phyloP scores from a whole-genome alignment of 1,284 basidiomycete genomes.

The Rhizoctonia solani region DNA sequence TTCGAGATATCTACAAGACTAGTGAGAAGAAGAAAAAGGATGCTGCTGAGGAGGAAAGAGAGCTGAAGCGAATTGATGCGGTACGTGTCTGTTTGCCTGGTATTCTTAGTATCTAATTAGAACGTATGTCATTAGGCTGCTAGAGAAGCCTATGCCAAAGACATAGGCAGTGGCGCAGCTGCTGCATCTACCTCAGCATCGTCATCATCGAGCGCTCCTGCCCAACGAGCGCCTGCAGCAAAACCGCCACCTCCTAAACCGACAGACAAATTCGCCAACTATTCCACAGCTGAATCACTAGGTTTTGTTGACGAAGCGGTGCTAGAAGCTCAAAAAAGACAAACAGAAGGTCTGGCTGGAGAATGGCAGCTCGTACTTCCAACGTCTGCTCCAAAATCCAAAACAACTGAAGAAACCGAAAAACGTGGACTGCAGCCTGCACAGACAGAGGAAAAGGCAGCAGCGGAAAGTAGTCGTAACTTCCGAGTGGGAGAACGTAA shows the following conservation, averaged over 20 bases:
- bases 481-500: constrained; percentile 22
- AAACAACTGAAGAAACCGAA: not conserved
- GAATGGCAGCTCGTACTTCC: constrained; percentile 59
- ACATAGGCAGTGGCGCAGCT: constrained; percentile 64
- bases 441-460: constrained; percentile 19
- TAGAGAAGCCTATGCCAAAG: constrained; percentile 70
- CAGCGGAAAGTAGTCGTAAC: constrained; percentile 25
- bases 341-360: constrained; percentile 74
- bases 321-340: constrained; percentile 61
- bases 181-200: constrained; percentile 29
- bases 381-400: not conserved
- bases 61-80: constrained; percentile 84
- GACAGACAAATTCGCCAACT: constrained; percentile 77
- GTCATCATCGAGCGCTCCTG: constrained; percentile 45
- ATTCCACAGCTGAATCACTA: constrained; percentile 82
- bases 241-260: constrained; percentile 53
- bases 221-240: constrained; percentile 48
- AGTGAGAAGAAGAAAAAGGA: constrained; percentile 88
- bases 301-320: constrained; percentile 77
- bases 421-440: constrained; percentile 19
- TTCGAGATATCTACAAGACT: constrained; percentile 90
- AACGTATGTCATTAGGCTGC: constrained; percentile 58
- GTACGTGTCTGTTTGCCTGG: constrained; percentile 51
- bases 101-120: constrained; percentile 19
- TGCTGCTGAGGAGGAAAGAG: constrained; percentile 79